phyloP scores from a whole-genome alignment of 78 protist genomes.

The Chrysochromulina parva region DNA sequence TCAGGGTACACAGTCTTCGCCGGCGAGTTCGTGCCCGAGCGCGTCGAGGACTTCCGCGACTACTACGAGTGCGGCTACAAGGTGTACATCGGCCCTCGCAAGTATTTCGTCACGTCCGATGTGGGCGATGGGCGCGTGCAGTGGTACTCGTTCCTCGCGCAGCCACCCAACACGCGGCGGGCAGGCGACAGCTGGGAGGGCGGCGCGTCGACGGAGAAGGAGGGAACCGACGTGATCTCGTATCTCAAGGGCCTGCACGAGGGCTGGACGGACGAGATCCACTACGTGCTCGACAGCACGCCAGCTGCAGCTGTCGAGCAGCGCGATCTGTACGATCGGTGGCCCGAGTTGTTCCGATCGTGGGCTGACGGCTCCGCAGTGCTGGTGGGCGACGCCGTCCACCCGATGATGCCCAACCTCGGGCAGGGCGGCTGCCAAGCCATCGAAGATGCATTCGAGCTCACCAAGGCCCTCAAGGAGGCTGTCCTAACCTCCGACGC shows the following conservation, averaged over 20 bases:
- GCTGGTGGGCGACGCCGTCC: constrained; percentile 32
- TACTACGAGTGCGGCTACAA: constrained; percentile 33
- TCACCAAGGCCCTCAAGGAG: not conserved
- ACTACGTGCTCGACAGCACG: not conserved
- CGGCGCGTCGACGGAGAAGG: not conserved
- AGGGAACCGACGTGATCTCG: not conserved
- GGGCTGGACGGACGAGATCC: constrained; percentile 18
- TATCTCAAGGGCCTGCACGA: not conserved
- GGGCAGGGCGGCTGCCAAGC: constrained; percentile 51
- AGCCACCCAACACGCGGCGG: not conserved
- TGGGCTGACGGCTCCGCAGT: not conserved
- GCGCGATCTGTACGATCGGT: constrained; percentile 34
- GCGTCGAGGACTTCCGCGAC: not conserved
- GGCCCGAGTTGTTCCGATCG: not conserved
- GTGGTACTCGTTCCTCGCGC: constrained; percentile 20
- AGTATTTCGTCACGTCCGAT: constrained; percentile 30
- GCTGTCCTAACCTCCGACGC: not conserved
- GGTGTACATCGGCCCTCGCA: constrained; percentile 28
- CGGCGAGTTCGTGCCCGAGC: not conserved
- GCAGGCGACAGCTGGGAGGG: not conserved
- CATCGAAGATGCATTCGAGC: constrained; percentile 38
- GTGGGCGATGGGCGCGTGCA: constrained; percentile 35
- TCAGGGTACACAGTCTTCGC: constrained; percentile 34
- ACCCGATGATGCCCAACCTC: constrained; percentile 39
- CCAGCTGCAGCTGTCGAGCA: constrained; percentile 13